Percentiles rank a stretch among this genome's conserved stretches.
Evolutionary conservation across 1,139 yeast species (phyloP).

Genomic region (Eremothecium coryli): DNA sequence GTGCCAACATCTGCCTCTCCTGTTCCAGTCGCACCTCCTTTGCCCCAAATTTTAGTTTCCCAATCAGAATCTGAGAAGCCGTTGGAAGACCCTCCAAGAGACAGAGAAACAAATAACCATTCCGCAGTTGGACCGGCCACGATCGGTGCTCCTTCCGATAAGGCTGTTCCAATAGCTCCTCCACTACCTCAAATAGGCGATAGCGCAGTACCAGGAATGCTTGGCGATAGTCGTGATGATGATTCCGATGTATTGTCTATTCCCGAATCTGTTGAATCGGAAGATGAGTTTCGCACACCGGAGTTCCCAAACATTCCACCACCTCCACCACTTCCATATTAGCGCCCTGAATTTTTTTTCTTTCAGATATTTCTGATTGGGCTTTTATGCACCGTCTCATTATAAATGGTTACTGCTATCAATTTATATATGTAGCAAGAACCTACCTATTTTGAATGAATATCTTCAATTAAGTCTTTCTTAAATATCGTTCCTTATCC

Average conservation of each 20-base stretch:
- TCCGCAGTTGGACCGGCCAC: no score
- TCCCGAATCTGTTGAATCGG: constrained; percentile 32
- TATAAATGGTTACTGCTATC: no score
- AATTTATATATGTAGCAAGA: no score
- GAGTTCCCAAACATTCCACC: constrained; percentile 23
- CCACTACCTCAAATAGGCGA: constrained; percentile 18
- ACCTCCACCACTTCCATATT: constrained; percentile 27
- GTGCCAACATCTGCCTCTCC: constrained; percentile 40
- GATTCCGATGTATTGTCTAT: constrained; percentile 30
- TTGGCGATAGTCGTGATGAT: constrained; percentile 8
- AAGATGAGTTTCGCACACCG: constrained; percentile 14
- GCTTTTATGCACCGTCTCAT: no score
- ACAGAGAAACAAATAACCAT: background rate
- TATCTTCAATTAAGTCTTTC: no score
- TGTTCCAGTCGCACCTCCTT: constrained; percentile 26
- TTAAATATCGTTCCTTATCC: no score
- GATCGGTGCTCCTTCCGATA: constrained; percentile 22
- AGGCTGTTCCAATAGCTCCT: constrained; percentile 30
- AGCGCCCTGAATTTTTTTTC: no score
- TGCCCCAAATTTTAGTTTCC: constrained; percentile 9
- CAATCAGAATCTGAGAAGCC: background rate
- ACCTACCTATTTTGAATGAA: no score
- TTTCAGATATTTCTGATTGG: no score
- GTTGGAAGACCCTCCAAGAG: background rate
- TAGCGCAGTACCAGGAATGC: background rate